A percentile compares a stretch with the other conserved stretches of the same genome.
These are phyloP conservation scores for Penicillium sp. DNA, from an alignment of 2,329 filamentous ascomycete species.

Conservation along the genomic window DNA sequence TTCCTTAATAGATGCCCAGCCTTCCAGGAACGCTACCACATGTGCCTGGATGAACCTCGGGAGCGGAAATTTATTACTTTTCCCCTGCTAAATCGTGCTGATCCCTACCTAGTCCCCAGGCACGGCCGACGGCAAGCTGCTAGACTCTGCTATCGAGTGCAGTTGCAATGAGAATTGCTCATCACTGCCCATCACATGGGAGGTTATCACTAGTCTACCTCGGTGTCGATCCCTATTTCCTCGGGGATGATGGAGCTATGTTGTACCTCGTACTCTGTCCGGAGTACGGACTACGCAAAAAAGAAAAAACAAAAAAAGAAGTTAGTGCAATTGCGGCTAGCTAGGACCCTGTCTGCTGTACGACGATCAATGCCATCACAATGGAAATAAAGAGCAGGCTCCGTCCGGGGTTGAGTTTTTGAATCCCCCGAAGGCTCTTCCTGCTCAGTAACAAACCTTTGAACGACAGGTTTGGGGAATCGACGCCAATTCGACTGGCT, in stretches of 20 bases:
- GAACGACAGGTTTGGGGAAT: conserved; percentile 12
- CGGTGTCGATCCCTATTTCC: conserved; percentile 13
- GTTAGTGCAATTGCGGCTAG: conserved; percentile 4
- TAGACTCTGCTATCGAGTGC: neutral
- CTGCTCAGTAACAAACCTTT: conserved; percentile 8
- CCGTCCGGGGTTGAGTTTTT: neutral
- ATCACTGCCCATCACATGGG: conserved; percentile 9
- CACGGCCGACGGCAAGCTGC: neutral
- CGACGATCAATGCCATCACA: neutral
- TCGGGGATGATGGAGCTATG: conserved; percentile 3
- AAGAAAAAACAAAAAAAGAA: neutral
- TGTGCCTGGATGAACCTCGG: conserved; percentile 10
- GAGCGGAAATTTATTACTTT: neutral
- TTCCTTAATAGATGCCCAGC: neutral
- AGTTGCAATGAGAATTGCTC: conserved; percentile 1
- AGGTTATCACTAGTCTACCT: conserved; percentile 1
- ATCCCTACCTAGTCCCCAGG: conserved; percentile 7
- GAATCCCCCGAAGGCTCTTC: conserved; percentile 10
- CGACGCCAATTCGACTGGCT: conserved; percentile 4
- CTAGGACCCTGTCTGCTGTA: neutral
- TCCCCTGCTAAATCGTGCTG: neutral
- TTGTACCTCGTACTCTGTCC: neutral
- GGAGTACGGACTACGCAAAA: neutral
- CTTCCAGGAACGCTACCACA: neutral
- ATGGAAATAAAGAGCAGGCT: conserved; percentile 4